Base-by-base conservation (phyloP, 139 green algal species). In the Diplosphaera chodatii region DNA sequence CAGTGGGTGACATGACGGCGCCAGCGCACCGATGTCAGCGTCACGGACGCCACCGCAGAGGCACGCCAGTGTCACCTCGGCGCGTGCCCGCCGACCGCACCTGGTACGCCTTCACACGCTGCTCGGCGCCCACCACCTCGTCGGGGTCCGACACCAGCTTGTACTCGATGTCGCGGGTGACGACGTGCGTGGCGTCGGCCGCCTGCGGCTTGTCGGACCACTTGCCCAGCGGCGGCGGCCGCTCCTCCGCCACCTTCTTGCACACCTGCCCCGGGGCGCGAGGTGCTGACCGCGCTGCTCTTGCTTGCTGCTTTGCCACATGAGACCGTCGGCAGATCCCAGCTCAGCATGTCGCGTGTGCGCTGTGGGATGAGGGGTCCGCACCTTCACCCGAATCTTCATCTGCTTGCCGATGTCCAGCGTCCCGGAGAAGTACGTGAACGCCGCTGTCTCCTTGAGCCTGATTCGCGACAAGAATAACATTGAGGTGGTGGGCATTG, bases 301-400 rank as follows among this genome's bases (percentile, higher is more conserved):
- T n/a, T n/a, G n/a, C n/a, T n/a, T n/a, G n/a, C n/a, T n/a, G n/a
- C n/a, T n/a, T n/a, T n/a, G n/a, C n/a, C n/a, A n/a, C n/a, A n/a
- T n/a, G n/a, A n/a, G n/a, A n/a, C n/a, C n/a, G n/a, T n/a, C n/a
- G n/a, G n/a, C n/a, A n/a, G n/a, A n/a, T n/a, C n/a, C n/a, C n/a
- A n/a, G n/a, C n/a, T n/a, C n/a, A n/a, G n/a, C n/a, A n/a, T n/a
- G n/a, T n/a, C n/a, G n/a, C n/a, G n/a, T n/a, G n/a, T n/a, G n/a
- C n/a, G n/a, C n/a, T n/a, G n/a, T n/a, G n/a, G n/a, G n/a, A n/a
- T n/a, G n/a, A n/a, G n/a, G n/a, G n/a, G n/a, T 21, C 23, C 22
- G 37, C 32, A 76, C 72, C 72, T 77, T 77, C 30, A 77, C 72
- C 55, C 69, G 55, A 40, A 77, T 72, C 40, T 63, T 66, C 72